Base-by-base conservation (phyloP, 2,329 filamentous ascomycete species). In the Phoma sp. region DNA sequence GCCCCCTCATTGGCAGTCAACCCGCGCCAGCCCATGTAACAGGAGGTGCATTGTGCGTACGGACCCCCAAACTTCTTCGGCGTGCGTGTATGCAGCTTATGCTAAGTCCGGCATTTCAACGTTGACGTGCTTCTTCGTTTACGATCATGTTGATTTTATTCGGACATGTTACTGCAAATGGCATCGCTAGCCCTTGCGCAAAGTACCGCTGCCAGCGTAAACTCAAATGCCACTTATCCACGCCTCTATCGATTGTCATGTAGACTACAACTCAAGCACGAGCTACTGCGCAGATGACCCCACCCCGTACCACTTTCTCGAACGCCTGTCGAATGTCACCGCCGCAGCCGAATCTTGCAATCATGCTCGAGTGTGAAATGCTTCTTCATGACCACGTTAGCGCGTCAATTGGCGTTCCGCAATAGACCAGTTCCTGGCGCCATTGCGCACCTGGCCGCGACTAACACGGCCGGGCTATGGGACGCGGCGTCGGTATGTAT, bases 381-480 rank as follows among this genome's bases (percentile, higher is more conserved):
- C 37, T 32, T 29, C 37, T 12, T 17, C 32, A n/a, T 15, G 25
- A 27, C 15, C 32, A 22, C 40, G 29, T 43, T 47, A 43, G 37
- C 41, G 36, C 41, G 21, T 24, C 37, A 17, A 21, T 46, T 36
- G 47, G 39, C 31, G 37, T 35, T 19, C 43, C 32, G 47, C 37
- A 38, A 24, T 8, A 32, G 37, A 33, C 33, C 35, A 17, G 54
- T 57, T 57, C 54, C 54, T 52, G 54, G 49, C 29, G 38, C 54
- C 55, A 53, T 40, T 24, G 40, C 40, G 49, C 49, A 29, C 44
- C 21, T 31, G 44, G 48, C 44, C 49, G 39, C 13, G 24, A 22
- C 49, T 52, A 56, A 35, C 25, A 36, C 7, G 46, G 39, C 32
- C 47, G 43, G 47, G 35, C 43, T 32, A 51, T 56, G 32, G 44